A percentile compares a stretch with the other conserved stretches of the same genome.
phyloP scores from a whole-genome alignment of 164 flowering plant species.

The Piper longum region DNA sequence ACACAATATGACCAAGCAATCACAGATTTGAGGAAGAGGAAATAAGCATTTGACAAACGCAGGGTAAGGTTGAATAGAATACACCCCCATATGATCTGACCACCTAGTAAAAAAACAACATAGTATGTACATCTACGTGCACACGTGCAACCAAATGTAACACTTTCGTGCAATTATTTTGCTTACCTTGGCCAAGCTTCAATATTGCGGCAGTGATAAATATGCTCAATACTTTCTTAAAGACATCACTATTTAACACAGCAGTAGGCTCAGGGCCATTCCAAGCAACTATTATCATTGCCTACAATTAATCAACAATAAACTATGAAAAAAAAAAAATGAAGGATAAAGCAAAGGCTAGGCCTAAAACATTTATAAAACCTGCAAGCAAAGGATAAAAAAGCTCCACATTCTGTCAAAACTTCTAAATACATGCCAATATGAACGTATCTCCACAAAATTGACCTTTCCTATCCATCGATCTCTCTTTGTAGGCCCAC shows the following conservation, averaged over 20 bases:
- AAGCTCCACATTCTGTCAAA: constrained; percentile 96
- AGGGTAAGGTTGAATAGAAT: too few species aligned
- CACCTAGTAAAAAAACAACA: too few species aligned
- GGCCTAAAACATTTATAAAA: constrained; percentile 7
- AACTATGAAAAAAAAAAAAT: neutral
- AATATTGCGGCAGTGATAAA: constrained; percentile 90
- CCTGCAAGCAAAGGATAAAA: constrained; percentile 79
- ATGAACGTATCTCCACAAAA: constrained; percentile 90
- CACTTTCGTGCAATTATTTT: too few species aligned
- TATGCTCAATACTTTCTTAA: constrained; percentile 72
- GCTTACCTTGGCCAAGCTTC: constrained; percentile 85
- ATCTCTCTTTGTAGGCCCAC: constrained; percentile 24
- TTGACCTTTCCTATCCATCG: constrained; percentile 85
- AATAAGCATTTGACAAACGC: too few species aligned
- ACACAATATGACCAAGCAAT: too few species aligned
- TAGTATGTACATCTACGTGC: too few species aligned
- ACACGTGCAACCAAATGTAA: too few species aligned
- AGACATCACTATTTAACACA: constrained; percentile 45
- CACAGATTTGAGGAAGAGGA: too few species aligned
- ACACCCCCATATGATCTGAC: too few species aligned
- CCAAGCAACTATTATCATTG: constrained; percentile 95
- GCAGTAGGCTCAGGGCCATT: constrained; percentile 62
- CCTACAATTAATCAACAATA: constrained; percentile 23
- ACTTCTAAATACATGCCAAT: constrained; percentile 88
- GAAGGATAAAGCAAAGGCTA: neutral